phyloP scores from a whole-genome alignment of 2,329 filamentous ascomycete species.

The Stachybotrys echinatus region DNA sequence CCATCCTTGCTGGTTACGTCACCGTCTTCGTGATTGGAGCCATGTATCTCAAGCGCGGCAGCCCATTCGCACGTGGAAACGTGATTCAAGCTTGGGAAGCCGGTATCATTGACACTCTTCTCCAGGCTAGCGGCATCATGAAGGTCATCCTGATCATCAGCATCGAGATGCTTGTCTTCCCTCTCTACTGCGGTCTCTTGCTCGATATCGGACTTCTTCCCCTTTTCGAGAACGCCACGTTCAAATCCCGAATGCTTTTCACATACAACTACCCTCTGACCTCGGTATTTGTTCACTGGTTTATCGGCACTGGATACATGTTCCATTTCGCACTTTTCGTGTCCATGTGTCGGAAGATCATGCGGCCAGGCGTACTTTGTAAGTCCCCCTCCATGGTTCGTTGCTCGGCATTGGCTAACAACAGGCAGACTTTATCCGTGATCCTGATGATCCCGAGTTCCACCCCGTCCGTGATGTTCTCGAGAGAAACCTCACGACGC shows the following conservation, averaged over 20 bases:
- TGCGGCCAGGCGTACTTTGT: conserved; percentile 91
- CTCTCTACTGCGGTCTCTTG: conserved; percentile 88
- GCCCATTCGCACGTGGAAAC: conserved; percentile 56
- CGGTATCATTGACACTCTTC: conserved; percentile 72
- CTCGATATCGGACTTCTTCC: conserved; percentile 86
- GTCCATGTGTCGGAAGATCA: conserved; percentile 97
- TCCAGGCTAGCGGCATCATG: conserved; percentile 92
- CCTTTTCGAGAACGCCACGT: conserved; percentile 75
- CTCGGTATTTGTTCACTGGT: conserved; percentile 97
- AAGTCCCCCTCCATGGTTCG: conserved; percentile 32
- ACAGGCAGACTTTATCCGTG: conserved; percentile 79
- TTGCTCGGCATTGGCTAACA: conserved; percentile 8
- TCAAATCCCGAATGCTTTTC: conserved; percentile 74
- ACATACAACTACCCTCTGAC: conserved; percentile 76
- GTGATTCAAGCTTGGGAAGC: conserved; percentile 65
- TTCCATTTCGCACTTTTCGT: conserved; percentile 99
- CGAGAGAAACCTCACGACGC: conserved; percentile 85
- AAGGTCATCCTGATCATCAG: conserved; percentile 98
- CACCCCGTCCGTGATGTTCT: conserved; percentile 95
- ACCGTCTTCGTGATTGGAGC: conserved; percentile 70
- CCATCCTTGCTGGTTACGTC: conserved; percentile 75
- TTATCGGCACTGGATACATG: conserved; percentile 98
- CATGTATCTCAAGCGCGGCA: conserved; percentile 71
- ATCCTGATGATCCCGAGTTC: conserved; percentile 97
- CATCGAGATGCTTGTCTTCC: conserved; percentile 98